Evolutionary conservation across 345 rosid genomes (phyloP), one percentile per base, ranked within the genome.

Genomic region (Stellera chamaejasme): DNA sequence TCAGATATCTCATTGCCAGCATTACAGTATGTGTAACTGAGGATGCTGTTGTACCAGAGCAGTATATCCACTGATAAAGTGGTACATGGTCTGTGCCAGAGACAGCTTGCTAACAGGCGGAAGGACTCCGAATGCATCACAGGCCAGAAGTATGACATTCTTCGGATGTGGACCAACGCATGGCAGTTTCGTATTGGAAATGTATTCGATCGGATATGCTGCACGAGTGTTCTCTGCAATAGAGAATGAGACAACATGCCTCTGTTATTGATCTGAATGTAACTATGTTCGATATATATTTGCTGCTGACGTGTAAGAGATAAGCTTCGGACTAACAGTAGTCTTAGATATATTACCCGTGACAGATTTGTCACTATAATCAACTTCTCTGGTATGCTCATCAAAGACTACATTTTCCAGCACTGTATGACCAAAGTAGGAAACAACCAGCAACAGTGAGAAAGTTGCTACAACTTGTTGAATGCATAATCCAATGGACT

Each of bases 31-130:
- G 55, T 52, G 14, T 55, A 43, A 27, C 14, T 2, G 6, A 41
- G 8, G 15, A 46, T 9, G 19, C 26, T 53, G 15, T 44, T 51
- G 19, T 80, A 91, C 95, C 84, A 92, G 66, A 67, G 98, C 98
- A 56, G 98, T 92, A 78, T 92, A 92, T 57, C 98, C 97, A 61
- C 97, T 92, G 52, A 88, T 92, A 82, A 92, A 88, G 67, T 92
- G 98, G 80, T 88, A 88, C 97, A 92, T 92, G 62, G 98, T 82
- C 65, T 88, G 97, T 14, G 97, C 88, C 65, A 88, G 75, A 68
- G 45, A 82, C 67, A 92, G 75, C 82, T 86, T 92, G 96, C 97
- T 88, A 74, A 92, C 97, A 3, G 98, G 98, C 25, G 98, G 98
- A 47, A 92, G 98, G 59, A 88, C 98, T 48, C 98, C 97, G 64